These are phyloP conservation scores for Plicaturopsis crispa DNA, from an alignment of 768 basidiomycete species.

Conservation along the genomic window DNA sequence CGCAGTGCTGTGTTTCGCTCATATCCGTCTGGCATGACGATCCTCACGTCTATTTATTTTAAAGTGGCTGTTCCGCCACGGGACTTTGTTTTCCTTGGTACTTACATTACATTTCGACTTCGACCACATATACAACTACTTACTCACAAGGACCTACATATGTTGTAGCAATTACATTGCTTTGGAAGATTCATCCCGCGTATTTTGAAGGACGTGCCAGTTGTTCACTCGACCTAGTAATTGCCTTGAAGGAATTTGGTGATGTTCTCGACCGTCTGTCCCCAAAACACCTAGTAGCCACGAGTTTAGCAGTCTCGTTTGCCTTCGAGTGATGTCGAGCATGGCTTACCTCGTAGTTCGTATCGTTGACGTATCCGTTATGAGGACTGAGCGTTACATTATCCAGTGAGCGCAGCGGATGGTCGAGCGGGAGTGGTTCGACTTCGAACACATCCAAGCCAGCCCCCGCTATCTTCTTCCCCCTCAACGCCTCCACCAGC, in stretches of 20 bases:
- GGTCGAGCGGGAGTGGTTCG: constrained; percentile 55
- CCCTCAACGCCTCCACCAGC: constrained; percentile 37
- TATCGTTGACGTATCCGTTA: constrained; percentile 46
- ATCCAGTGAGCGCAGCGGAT: constrained; percentile 40
- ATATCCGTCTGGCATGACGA: too few relatives aligned
- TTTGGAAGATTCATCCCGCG: background rate
- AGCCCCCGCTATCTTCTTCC: constrained; percentile 45
- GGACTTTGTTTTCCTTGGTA: too few relatives aligned
- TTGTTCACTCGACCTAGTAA: constrained; percentile 15
- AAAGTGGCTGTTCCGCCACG: too few relatives aligned
- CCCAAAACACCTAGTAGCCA: constrained; percentile 36
- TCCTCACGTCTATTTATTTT: too few relatives aligned
- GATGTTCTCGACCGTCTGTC: constrained; percentile 53
- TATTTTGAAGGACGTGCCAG: background rate
- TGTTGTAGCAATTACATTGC: background rate
- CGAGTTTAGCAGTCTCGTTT: constrained; percentile 3
- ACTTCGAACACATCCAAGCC: constrained; percentile 61
- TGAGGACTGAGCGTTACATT: constrained; percentile 60
- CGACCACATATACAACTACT: background rate
- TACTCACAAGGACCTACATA: background rate
- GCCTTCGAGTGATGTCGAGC: background rate
- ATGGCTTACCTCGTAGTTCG: constrained; percentile 37
- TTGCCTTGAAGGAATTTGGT: constrained; percentile 40
- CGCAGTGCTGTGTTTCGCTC: too few relatives aligned
- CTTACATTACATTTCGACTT: too few relatives aligned